Evolutionary conservation across 805 yeast species (phyloP).

Genomic region (Saccharomycopsis sp.): DNA sequence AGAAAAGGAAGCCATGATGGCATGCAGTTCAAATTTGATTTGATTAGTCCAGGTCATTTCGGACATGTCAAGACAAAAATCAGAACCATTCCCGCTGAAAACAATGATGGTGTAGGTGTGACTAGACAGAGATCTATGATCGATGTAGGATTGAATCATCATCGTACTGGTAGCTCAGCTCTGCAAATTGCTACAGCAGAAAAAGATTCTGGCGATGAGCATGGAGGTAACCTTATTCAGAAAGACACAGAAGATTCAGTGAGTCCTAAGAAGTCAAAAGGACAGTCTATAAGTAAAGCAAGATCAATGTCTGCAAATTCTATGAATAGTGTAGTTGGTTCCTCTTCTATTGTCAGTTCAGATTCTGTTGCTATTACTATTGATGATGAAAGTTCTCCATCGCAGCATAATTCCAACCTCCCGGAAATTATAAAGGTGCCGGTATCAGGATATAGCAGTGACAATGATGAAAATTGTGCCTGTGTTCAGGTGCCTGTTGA

Average conservation of each 20-base stretch:
- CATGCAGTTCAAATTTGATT: neutral
- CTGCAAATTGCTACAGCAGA: neutral
- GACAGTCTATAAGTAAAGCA: neutral
- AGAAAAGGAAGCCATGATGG: neutral
- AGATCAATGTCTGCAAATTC: neutral
- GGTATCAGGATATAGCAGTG: too few relatives aligned
- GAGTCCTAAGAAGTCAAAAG: neutral
- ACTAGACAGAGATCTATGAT: slow-evolving; percentile 1
- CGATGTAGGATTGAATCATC: neutral
- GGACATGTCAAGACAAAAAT: neutral
- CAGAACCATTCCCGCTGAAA: neutral
- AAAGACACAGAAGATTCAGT: neutral
- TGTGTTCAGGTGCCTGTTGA: neutral
- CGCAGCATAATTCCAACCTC: neutral
- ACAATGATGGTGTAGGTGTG: neutral
- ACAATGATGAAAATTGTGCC: neutral
- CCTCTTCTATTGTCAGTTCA: neutral
- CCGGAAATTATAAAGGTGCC: neutral
- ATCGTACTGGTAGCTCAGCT: neutral
- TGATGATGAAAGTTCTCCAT: neutral
- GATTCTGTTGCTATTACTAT: neutral
- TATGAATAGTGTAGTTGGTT: neutral
- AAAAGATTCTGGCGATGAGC: neutral
- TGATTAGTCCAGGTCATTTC: neutral
- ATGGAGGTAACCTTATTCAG: neutral